Percentiles rank a stretch among this genome's conserved stretches.
phyloP scores from a whole-genome alignment of 768 basidiomycete genomes.

The Polyporus arcularius region DNA sequence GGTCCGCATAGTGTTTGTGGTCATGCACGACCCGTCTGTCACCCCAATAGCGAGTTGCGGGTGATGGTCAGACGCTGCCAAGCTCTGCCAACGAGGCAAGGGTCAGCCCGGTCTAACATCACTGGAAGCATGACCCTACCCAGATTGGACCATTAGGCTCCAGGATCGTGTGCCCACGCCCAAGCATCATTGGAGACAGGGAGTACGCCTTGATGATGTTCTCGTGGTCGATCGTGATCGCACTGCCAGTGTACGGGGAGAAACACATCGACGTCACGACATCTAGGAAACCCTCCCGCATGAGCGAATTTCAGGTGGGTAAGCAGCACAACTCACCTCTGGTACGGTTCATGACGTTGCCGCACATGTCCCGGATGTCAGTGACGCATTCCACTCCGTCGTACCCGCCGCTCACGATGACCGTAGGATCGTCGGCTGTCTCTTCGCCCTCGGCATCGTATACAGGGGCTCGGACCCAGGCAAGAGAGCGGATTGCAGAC shows the following conservation, averaged over 20 bases:
- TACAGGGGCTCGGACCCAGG: conserved; percentile 74
- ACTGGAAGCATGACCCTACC: conserved; percentile 49
- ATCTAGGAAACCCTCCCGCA: conserved; percentile 43
- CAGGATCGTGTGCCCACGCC: conserved; percentile 68
- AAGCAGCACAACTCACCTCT: conserved; percentile 51
- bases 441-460: conserved; percentile 47
- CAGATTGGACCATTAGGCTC: conserved; percentile 81
- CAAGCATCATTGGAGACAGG: conserved; percentile 70
- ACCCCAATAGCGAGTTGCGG: conserved; percentile 82
- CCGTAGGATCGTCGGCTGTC: conserved; percentile 59
- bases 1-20: conserved; percentile 68
- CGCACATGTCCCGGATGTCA: conserved; percentile 72
- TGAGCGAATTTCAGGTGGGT: not conserved
- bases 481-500: conserved; percentile 72
- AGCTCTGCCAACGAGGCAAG: conserved; percentile 44
- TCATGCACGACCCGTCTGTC: conserved; percentile 80
- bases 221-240: conserved; percentile 81
- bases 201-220: conserved; percentile 77
- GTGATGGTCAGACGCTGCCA: conserved; percentile 82
- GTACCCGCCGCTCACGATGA: conserved; percentile 77
- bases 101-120: not conserved
- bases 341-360: conserved; percentile 73
- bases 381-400: conserved; percentile 78
- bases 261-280: conserved; percentile 69
- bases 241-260: conserved; percentile 67